These are phyloP conservation scores for Microcyclospora tardicrescens DNA, from an alignment of 2,329 filamentous ascomycete species.

Conservation along the genomic window DNA sequence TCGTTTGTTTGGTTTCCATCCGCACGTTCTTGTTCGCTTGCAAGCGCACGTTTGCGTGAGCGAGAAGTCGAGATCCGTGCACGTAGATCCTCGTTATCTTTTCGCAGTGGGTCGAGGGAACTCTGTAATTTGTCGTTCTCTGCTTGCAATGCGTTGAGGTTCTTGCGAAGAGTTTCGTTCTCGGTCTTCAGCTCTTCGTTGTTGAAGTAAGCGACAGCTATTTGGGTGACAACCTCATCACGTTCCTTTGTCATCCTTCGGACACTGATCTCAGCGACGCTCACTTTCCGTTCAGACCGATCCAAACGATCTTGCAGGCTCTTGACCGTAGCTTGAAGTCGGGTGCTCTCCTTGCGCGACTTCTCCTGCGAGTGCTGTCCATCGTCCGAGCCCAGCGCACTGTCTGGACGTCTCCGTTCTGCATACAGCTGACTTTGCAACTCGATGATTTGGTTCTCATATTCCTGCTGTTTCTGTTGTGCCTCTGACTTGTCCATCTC, in stretches of 20 bases:
- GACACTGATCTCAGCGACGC: constrained; percentile 49
- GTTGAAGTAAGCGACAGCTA: constrained; percentile 47
- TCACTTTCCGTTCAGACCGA: constrained; percentile 48
- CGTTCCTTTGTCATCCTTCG: constrained; percentile 51
- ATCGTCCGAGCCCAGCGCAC: constrained; percentile 35
- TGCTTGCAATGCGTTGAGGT: constrained; percentile 50
- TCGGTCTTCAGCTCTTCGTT: constrained; percentile 37
- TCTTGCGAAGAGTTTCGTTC: constrained; percentile 42
- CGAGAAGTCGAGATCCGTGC: constrained; percentile 18
- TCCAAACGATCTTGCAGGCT: constrained; percentile 50
- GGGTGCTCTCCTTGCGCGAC: constrained; percentile 41
- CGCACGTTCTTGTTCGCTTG: neutral
- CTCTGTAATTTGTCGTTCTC: constrained; percentile 60
- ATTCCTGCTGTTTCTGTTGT: constrained; percentile 39
- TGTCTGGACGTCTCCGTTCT: constrained; percentile 33
- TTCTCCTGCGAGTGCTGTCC: constrained; percentile 29
- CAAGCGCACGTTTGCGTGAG: constrained; percentile 12
- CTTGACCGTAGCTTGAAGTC: constrained; percentile 47
- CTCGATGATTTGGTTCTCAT: constrained; percentile 48
- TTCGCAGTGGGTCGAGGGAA: constrained; percentile 26
- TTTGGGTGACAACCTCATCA: constrained; percentile 50
- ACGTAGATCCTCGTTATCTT: constrained; percentile 29
- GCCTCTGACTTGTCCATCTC: constrained; percentile 43
- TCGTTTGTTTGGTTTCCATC: too few relatives aligned
- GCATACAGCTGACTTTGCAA: constrained; percentile 36